Base-by-base conservation (phyloP, 805 yeast genomes). In the Cyberlindnera mycetangii region DNA sequence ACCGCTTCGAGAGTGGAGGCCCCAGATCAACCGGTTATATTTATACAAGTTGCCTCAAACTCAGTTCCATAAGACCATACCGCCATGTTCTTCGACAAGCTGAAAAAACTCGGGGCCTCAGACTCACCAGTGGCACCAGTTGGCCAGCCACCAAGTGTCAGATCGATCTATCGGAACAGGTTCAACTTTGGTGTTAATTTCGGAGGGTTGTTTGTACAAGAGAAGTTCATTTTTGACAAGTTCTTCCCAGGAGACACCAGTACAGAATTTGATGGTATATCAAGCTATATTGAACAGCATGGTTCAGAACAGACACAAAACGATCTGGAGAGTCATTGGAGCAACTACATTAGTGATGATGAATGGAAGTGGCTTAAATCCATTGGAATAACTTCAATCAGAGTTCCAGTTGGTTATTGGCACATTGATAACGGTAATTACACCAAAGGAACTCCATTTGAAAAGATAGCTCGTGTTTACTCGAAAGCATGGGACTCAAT, bases 341-440 rank as follows among this genome's bases (percentile, higher is more conserved):
- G 60, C 7, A 57, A 59, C 8, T 90, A 79, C 59, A 70, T 85
- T 47, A 60, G 62, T 27, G 86, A 81, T 44, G 74, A 74, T 7
- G 97, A 92, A 60, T 90, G 96, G 95, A 57, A 74, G 17, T 89
- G 89, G 86, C 64, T 92, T 22, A 62, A 68, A 36, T 67, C 71
- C 17, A 74, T 72, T 42, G 86, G 88, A 7, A 86, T 86, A n/a
- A 88, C 87, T 19, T 77, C 89, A 2, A 73, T 92, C 5, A 74
- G 99, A 56, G 73, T 92, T 1, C 98, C 99, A 7, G 66, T 92
- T 51, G 98, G 98, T 0, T 92, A 86, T 64, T 92, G 96, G 96
- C 81, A 78, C 45, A 78, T 89, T n/a, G 75, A 68, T 41, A 81
- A 83, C 17, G 88, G 90, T 1, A 52, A 55, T 15, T 84, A 71